Evolutionary conservation across 495 filamentous ascomycete genomes (phyloP).

Genomic region (Neurospora africana): DNA sequence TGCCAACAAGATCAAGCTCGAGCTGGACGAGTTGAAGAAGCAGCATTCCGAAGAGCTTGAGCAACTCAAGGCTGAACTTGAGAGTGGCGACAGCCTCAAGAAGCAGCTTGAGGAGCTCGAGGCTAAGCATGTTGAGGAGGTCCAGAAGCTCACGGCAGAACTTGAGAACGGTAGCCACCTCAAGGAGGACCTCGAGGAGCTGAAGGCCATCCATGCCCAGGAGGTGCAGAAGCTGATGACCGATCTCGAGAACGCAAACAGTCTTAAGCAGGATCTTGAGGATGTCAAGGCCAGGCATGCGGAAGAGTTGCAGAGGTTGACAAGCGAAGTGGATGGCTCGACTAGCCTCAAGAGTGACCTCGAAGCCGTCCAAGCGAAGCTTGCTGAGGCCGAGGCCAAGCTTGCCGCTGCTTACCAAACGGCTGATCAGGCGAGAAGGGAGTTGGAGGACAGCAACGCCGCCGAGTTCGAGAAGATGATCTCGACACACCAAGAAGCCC

Average conservation of each 20-base stretch:
- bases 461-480: slow-evolving; percentile 40
- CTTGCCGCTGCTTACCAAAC: slow-evolving; percentile 19
- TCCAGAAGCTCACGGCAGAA: slow-evolving; percentile 8
- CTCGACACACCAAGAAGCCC: slow-evolving; percentile 30
- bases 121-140: slow-evolving; percentile 21
- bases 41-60: slow-evolving; percentile 22
- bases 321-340: slow-evolving; percentile 28
- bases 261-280: slow-evolving; percentile 18
- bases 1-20: neutral
- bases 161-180: slow-evolving; percentile 19
- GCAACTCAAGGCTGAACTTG: slow-evolving; percentile 20
- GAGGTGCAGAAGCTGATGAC: slow-evolving; percentile 9
- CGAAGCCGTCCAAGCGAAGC: slow-evolving; percentile 26
- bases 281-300: slow-evolving; percentile 19
- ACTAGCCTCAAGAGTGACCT: slow-evolving; percentile 23
- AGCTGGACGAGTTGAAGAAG: slow-evolving; percentile 14
- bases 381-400: slow-evolving; percentile 28
- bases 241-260: slow-evolving; percentile 20
- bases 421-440: slow-evolving; percentile 32
- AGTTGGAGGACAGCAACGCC: slow-evolving; percentile 33
- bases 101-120: slow-evolving; percentile 18
- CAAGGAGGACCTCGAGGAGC: slow-evolving; percentile 14
- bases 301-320: slow-evolving; percentile 21
- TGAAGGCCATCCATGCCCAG: slow-evolving; percentile 21
- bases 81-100: slow-evolving; percentile 4